Evolutionary conservation across 2,329 filamentous ascomycete genomes (phyloP).

Genomic region (Dactylonectria macrodidyma): DNA sequence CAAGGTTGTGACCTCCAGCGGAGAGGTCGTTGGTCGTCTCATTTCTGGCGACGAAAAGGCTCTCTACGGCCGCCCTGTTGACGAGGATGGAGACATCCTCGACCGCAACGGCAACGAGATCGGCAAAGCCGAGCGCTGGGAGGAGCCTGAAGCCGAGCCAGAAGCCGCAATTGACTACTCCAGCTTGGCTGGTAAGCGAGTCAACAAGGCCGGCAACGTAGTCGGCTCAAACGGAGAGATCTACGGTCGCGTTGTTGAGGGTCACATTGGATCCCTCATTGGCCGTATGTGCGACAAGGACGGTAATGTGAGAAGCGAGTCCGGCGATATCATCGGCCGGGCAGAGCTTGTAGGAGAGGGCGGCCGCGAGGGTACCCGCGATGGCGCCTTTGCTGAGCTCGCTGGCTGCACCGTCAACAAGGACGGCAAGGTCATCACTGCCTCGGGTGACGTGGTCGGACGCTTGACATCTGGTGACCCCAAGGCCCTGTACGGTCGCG

Average conservation of each 20-base stretch:
- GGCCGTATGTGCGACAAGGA: conserved; percentile 80
- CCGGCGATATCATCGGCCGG: conserved; percentile 77
- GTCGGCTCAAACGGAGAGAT: conserved; percentile 71
- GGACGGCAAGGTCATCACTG: conserved; percentile 77
- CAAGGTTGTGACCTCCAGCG: conserved; percentile 74
- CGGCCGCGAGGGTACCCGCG: conserved; percentile 73
- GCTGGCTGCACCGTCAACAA: conserved; percentile 76
- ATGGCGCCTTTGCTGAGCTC: conserved; percentile 79
- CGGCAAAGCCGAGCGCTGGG: conserved; percentile 72
- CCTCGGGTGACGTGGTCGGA: conserved; percentile 80
- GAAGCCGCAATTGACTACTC: conserved; percentile 67
- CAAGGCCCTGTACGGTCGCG: conserved; percentile 80
- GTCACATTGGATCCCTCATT: conserved; percentile 73
- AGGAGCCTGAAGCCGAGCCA: conserved; percentile 57
- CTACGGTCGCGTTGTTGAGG: conserved; percentile 77
- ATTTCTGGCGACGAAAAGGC: conserved; percentile 79
- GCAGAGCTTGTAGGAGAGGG: conserved; percentile 68
- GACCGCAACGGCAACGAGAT: conserved; percentile 79
- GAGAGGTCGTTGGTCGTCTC: conserved; percentile 81
- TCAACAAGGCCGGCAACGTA: conserved; percentile 74
- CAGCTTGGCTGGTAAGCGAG: conserved; percentile 67
- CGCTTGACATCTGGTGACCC: conserved; percentile 78
- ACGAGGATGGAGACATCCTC: conserved; percentile 86
- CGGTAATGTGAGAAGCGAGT: conserved; percentile 79
- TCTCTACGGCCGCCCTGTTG: conserved; percentile 81